Evolutionary conservation across 1,139 yeast species (phyloP).

Genomic region (Citeromyces hawaiiensis): DNA sequence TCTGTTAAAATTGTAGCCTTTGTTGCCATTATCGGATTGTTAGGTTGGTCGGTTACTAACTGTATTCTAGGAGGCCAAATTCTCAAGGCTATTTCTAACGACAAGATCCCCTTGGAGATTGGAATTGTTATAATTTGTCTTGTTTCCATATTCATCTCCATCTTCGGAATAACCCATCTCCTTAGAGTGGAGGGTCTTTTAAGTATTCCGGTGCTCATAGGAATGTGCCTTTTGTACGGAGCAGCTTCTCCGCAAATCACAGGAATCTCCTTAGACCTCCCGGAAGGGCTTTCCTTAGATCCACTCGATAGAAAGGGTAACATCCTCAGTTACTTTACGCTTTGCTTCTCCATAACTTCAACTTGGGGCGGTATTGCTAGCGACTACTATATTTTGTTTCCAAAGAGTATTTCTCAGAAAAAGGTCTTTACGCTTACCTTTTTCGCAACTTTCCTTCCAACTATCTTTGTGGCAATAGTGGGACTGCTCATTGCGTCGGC

Average conservation of each 20-base stretch:
- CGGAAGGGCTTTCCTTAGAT: conserved; percentile 20
- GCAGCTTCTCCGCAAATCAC: conserved; percentile 44
- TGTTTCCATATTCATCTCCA: conserved; percentile 50
- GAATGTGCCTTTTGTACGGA: conserved; percentile 59
- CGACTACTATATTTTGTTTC: conserved; percentile 75
- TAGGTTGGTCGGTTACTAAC: conserved; percentile 82
- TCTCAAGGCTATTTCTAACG: conserved; percentile 47
- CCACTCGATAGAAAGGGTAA: conserved; percentile 38
- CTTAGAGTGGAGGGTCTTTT: conserved; percentile 55
- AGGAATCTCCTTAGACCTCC: conserved; percentile 19
- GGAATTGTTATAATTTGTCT: conserved; percentile 64
- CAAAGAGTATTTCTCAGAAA: conserved; percentile 52
- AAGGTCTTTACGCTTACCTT: conserved; percentile 52
- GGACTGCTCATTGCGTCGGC: conserved; percentile 65
- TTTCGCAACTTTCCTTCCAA: conserved; percentile 57
- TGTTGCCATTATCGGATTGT: conserved; percentile 57
- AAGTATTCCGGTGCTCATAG: conserved; percentile 56
- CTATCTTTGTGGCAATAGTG: conserved; percentile 63
- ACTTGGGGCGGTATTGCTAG: conserved; percentile 88
- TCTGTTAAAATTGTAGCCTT: conserved; percentile 61
- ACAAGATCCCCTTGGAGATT: conserved; percentile 50
- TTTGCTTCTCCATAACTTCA: conserved; percentile 68
- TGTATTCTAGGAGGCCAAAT: conserved; percentile 82
- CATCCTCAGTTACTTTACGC: conserved; percentile 62
- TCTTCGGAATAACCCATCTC: conserved; percentile 65